Percentiles rank a stretch among this genome's conserved stretches.
Conservation (phyloP, 164 flowering plant species). For the Protea cynaroides region DNA sequence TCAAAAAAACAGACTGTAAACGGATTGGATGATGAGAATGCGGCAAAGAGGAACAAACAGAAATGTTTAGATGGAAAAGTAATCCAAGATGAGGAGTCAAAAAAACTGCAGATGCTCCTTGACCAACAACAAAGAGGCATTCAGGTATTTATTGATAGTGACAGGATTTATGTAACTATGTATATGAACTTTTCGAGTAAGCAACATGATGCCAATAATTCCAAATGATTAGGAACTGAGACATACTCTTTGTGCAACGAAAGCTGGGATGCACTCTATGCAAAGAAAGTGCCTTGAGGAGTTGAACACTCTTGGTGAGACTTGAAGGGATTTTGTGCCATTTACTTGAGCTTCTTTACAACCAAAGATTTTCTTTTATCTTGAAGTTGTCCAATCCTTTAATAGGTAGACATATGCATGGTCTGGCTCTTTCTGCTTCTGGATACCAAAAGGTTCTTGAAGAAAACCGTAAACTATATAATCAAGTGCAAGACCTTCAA, state of each 20-base stretch:
- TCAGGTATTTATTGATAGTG: conserved; percentile 35
- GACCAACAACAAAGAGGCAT: conserved; percentile 68
- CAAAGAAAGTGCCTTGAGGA: conserved; percentile 81
- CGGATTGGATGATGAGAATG: conserved; percentile 35
- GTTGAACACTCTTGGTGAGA: conserved; percentile 65
- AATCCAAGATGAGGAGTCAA: conserved; percentile 35
- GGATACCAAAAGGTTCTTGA: conserved; percentile 90
- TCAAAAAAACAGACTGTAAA: conserved; percentile 30
- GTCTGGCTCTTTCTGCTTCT: conserved; percentile 90
- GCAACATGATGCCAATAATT: neutral
- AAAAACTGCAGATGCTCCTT: conserved; percentile 50
- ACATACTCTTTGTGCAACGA: conserved; percentile 58
- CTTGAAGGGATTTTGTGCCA: neutral
- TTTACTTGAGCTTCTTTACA: neutral
- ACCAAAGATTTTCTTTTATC: neutral
- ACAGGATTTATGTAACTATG: neutral
- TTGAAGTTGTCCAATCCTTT: conserved; percentile 5
- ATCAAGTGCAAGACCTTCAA: conserved; percentile 97
- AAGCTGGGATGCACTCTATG: conserved; percentile 81
- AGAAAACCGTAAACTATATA: conserved; percentile 91
- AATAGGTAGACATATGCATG: conserved; percentile 66
- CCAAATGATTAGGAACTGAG: conserved; percentile 54
- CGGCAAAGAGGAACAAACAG: conserved; percentile 18
- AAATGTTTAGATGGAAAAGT: conserved; percentile 14
- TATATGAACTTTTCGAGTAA: neutral